Conservation (phyloP, 2,329 filamentous ascomycete genomes). For the Sordariomycetes sp. region DNA sequence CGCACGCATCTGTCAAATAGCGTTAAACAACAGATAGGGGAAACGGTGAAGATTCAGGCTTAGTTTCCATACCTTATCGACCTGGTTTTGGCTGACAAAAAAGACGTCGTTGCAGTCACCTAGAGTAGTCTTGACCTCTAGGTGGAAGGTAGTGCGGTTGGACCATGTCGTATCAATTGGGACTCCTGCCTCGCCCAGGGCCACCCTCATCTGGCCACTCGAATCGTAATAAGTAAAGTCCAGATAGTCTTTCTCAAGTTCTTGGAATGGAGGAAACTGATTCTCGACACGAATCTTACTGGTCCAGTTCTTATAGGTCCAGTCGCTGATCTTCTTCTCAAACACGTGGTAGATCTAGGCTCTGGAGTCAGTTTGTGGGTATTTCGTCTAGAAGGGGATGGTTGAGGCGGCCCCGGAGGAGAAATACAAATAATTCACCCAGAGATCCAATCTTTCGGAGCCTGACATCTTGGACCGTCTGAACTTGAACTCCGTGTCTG, state of each 20-base stretch:
- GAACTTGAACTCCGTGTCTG: too few relatives aligned
- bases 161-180: slow-evolving; percentile 1
- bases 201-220: not conserved
- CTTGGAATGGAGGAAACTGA: slow-evolving; percentile 2
- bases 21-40: not conserved
- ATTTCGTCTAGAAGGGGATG: too few relatives aligned
- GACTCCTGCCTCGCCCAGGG: not conserved
- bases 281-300: slow-evolving; percentile 6
- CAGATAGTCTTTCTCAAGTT: not conserved
- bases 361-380: not conserved
- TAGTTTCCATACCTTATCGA: slow-evolving; percentile 2
- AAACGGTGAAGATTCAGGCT: slow-evolving; percentile 2
- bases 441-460: too few relatives aligned
- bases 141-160: slow-evolving; percentile 5
- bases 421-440: too few relatives aligned
- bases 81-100: not conserved
- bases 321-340: slow-evolving; percentile 1
- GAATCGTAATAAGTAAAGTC: slow-evolving; percentile 7
- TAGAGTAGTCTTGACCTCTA: slow-evolving; percentile 6
- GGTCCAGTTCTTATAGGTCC: slow-evolving; percentile 7
- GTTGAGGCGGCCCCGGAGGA: too few relatives aligned
- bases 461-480: too few relatives aligned
- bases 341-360: slow-evolving; percentile 5
- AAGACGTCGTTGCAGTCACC: slow-evolving; percentile 1
- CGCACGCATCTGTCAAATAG: slow-evolving; percentile 3